Percentiles rank a stretch among this genome's conserved stretches.
These are phyloP conservation scores for Taphrina wiesneri DNA, from an alignment of 1,139 yeast genomes.

Conservation along the genomic window DNA sequence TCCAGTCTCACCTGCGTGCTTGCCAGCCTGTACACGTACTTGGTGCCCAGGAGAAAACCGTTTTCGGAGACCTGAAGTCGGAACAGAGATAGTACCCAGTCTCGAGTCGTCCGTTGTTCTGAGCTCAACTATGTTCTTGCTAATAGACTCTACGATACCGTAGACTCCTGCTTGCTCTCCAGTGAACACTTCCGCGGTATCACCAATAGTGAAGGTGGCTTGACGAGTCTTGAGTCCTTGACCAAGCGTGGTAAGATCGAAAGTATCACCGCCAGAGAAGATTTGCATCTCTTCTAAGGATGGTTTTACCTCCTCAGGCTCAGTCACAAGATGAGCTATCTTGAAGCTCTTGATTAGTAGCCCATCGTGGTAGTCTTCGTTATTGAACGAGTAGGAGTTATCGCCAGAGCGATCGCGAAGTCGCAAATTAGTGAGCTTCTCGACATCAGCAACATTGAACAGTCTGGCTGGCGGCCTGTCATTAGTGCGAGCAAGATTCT, in stretches of 20 bases:
- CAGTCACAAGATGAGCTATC: conserved; percentile 62
- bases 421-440: conserved; percentile 60
- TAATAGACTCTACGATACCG: conserved; percentile 68
- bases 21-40: conserved; percentile 88
- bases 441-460: conserved; percentile 71
- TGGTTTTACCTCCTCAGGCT: conserved; percentile 83
- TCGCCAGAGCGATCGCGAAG: conserved; percentile 62
- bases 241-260: conserved; percentile 82
- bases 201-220: conserved; percentile 81
- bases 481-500: conserved; percentile 48
- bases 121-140: conserved; percentile 41
- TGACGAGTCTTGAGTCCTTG: conserved; percentile 63
- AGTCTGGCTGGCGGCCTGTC: conserved; percentile 80
- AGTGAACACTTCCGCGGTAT: conserved; percentile 81
- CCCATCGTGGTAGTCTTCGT: conserved; percentile 89
- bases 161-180: conserved; percentile 93
- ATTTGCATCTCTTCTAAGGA: conserved; percentile 82
- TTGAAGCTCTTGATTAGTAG: conserved; percentile 83
- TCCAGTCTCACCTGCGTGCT: conserved; percentile 91
- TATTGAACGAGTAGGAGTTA: conserved; percentile 69
- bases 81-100: conserved; percentile 61
- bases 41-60: conserved; percentile 91
- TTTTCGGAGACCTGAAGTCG: conserved; percentile 77
- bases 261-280: conserved; percentile 78
- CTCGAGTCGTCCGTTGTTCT: conserved; percentile 38